Percentiles rank a stretch among this genome's conserved stretches.
Evolutionary conservation across 768 basidiomycete genomes (phyloP).

Genomic region (Amylocystis lapponica): DNA sequence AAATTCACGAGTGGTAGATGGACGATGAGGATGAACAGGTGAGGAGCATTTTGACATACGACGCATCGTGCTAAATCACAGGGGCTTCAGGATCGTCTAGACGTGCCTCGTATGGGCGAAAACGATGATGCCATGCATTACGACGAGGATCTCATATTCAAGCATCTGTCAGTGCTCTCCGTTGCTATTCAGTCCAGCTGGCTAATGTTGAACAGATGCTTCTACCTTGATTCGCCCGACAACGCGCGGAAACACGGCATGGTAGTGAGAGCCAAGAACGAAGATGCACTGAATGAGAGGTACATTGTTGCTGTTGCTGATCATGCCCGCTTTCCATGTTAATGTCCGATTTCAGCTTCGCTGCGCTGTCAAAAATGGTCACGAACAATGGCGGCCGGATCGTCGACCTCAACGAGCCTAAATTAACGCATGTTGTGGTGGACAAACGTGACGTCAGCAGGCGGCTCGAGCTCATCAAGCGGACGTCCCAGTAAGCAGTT

Average conservation of each 20-base stretch:
- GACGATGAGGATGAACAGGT: background rate
- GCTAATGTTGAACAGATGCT: constrained; percentile 45
- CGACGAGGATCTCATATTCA: constrained; percentile 74
- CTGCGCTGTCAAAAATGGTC: constrained; percentile 45
- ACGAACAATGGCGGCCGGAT: constrained; percentile 67
- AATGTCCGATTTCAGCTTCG: constrained; percentile 41
- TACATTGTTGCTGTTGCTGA: constrained; percentile 27
- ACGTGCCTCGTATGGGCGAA: constrained; percentile 79
- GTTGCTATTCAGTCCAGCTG: background rate
- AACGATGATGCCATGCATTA: constrained; percentile 65
- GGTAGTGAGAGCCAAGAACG: constrained; percentile 46
- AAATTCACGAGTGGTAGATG: too few species aligned
- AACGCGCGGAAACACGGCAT: constrained; percentile 69
- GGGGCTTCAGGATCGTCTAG: too few species aligned
- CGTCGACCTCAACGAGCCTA: constrained; percentile 63
- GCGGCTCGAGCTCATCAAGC: constrained; percentile 61
- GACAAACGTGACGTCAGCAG: constrained; percentile 79
- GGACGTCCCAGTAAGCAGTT: constrained; percentile 59
- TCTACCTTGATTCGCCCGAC: constrained; percentile 80
- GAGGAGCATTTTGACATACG: constrained; percentile 12
- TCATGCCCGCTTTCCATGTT: background rate
- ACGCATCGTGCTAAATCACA: too few species aligned
- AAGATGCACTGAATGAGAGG: constrained; percentile 49
- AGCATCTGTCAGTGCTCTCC: constrained; percentile 57
- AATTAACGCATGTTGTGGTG: constrained; percentile 80